phyloP scores from a whole-genome alignment of 495 filamentous ascomycete genomes.

The Hypoxylon intermedium region DNA sequence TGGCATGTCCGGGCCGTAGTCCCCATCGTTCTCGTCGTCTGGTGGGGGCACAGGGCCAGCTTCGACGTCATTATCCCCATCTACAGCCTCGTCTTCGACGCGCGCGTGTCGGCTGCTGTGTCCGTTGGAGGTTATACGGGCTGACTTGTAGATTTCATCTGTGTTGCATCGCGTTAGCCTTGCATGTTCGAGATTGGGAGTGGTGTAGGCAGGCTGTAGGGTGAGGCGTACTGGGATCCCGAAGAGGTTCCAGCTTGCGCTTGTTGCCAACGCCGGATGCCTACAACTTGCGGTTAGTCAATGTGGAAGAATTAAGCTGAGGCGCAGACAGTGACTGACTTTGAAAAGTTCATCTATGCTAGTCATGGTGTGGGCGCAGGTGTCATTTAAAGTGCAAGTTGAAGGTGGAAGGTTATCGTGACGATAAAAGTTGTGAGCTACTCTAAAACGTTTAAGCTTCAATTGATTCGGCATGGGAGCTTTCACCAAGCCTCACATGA shows the following conservation, averaged over 20 bases:
- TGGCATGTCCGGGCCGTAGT: conserved; percentile 74
- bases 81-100: conserved; percentile 60
- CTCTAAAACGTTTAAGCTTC: neutral
- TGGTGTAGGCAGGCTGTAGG: conserved; percentile 1
- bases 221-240: conserved; percentile 69
- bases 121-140: conserved; percentile 68
- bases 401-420: neutral
- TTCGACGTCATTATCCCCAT: conserved; percentile 61
- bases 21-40: conserved; percentile 53
- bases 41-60: conserved; percentile 54
- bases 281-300: conserved; percentile 45
- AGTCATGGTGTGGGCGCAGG: conserved; percentile 62
- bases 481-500: neutral
- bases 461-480: neutral
- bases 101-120: conserved; percentile 45
- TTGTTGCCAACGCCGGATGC: conserved; percentile 66
- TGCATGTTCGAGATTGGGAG: neutral
- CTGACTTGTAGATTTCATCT: conserved; percentile 88
- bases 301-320: neutral
- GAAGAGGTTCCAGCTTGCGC: conserved; percentile 75
- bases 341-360: conserved; percentile 88
- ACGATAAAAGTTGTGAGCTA: neutral
- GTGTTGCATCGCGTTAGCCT: conserved; percentile 8
- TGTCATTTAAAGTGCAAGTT: neutral
- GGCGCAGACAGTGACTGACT: conserved; percentile 50